Evolutionary conservation across 306 rosid genomes (phyloP), one percentile per base, ranked within the genome.

Genomic region (Gillenia trifoliata): DNA sequence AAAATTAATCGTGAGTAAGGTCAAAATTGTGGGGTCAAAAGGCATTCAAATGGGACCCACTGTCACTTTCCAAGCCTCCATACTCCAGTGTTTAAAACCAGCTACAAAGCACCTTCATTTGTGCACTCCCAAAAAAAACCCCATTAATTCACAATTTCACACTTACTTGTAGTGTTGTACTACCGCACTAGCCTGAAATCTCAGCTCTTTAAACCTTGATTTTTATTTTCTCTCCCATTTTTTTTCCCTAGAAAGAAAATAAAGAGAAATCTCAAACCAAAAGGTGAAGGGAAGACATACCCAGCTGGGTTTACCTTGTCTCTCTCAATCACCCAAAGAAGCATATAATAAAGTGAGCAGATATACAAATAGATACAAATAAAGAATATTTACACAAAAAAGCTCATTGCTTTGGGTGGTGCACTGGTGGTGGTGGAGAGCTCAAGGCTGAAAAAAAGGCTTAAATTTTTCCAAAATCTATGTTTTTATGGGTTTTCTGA

Each of bases 261-360:
- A 65, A 38, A 66, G 55, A 25, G 33, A 64, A 26, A 77, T 66
- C 68, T 26, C 16, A 70, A 43, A 30, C n/a, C 36, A 55, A 65
- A 64, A 16, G 54, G 69, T 38, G 50, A 65, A 61, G 68, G 63
- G 63, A 72, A 43, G 68, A 57, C 78, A 63, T 57, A 41, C 16
- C 84, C 83, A 80, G 81, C 79, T 69, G 85, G 82, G 84, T 72
- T 38, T 84, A 77, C 81, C 83, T 76, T 78, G 76, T 73, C 59
- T 78, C 62, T 77, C 84, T 76, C 66, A 57, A 77, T 74, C 72
- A 25, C 52, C 77, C 74, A 56, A 26, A 59, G 29, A 80, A 89
- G 90, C 85, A 82, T 84, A 82, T 88, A 87, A 85, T 88, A 93
- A 91, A 88, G 93, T 71, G 74, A 38, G 63, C 19, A 31, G 50